phyloP scores from a whole-genome alignment of 176 grass and related monocot species.

The Raddia guianensis region DNA sequence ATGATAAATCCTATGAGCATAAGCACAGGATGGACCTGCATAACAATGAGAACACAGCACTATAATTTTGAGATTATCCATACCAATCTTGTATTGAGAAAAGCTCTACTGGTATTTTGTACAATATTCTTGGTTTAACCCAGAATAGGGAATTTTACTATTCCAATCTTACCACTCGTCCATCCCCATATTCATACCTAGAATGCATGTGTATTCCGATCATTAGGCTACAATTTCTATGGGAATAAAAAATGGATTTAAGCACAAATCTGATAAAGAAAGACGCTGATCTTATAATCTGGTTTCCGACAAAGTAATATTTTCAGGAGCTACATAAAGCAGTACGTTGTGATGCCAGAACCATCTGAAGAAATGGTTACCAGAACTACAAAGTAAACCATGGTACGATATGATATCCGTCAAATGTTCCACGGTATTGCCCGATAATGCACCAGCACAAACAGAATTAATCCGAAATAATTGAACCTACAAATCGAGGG shows the following conservation, averaged over 20 bases:
- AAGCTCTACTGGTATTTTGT: neutral
- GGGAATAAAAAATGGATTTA: slow-evolving; percentile 13
- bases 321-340: neutral
- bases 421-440: too few species aligned
- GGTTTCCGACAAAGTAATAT: neutral
- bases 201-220: neutral
- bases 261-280: neutral
- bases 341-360: neutral
- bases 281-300: neutral
- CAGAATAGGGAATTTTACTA: neutral
- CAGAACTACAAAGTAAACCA: too few species aligned
- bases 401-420: too few species aligned
- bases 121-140: neutral
- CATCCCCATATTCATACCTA: neutral
- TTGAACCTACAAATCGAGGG: too few species aligned
- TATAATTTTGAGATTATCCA: neutral
- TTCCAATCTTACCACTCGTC: neutral
- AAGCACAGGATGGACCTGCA: slow-evolving; percentile 82
- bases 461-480: too few species aligned
- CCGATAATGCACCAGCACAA: too few species aligned
- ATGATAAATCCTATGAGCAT: slow-evolving; percentile 88
- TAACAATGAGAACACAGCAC: neutral
- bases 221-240: neutral
- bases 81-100: neutral
- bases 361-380: neutral